Base-by-base conservation (phyloP, 768 basidiomycete genomes). In the Lactarius quietus region DNA sequence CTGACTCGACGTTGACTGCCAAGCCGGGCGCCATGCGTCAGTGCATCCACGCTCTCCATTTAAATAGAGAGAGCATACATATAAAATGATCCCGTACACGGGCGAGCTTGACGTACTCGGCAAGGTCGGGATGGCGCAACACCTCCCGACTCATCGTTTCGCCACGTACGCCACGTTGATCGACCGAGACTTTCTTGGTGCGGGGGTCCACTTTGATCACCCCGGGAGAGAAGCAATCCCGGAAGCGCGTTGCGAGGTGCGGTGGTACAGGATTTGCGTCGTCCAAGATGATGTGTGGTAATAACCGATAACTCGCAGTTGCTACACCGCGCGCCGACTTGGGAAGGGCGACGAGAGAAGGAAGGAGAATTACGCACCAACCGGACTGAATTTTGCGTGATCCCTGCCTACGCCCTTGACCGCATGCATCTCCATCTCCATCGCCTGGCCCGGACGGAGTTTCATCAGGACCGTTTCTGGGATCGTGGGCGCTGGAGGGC, bases 351-450 rank as follows among this genome's bases (percentile, higher is more conserved):
- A 35, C 23, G 15, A 26, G 39, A 59, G 20, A 62, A 35, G 33
- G 12, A 45, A 20, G 4, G 3, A 6, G 29, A 31, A 31, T 53
- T 5, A 77, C 84, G 63, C 70, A 92, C 95, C 93, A 59, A 98
- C 97, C 35, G 97, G 95, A 64, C 86, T 92, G 75, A 92, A 99
- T 74, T 99, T 99, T 54, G 97, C 95, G 71, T 99, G 96, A 67
- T 95, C 93, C 72, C 92, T 92, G 18, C 95, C 95, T 18, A 92
- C 85, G 17, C 93, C 92, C 72, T 98, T 98, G 66, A 95, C 80
- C 26, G 94, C 95, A 72, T 98, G 95, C 62, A 95, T 72, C 71
- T 94, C 90, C 78, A 92, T 84, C 48, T 92, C 83, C 45, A 99
- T 79, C 57, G 83, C 81, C 76, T 99, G 97, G 6, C 95, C 96